Evolutionary conservation across 1,139 yeast species (phyloP).

Genomic region (Candida sojae): DNA sequence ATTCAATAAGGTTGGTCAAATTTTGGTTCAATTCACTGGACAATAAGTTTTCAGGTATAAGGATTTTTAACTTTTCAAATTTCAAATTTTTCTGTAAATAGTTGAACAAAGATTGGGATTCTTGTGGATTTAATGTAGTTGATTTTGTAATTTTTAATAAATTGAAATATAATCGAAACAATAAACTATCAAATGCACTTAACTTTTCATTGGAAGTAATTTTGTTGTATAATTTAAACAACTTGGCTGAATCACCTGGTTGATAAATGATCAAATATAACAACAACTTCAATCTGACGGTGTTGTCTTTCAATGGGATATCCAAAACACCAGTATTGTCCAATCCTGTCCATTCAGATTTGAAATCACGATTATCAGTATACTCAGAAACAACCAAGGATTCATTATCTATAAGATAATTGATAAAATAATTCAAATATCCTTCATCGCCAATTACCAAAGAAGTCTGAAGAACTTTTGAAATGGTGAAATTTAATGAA

Average conservation of each 20-base stretch:
- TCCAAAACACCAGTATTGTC: slow-evolving; percentile 14
- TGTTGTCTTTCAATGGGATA: slow-evolving; percentile 12
- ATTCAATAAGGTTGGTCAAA: slow-evolving; percentile 25
- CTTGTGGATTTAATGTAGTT: slow-evolving; percentile 22
- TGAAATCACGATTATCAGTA: slow-evolving; percentile 52
- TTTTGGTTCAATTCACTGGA: slow-evolving; percentile 26
- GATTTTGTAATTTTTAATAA: slow-evolving; percentile 26
- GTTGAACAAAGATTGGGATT: slow-evolving; percentile 28
- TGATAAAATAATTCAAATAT: slow-evolving; percentile 29
- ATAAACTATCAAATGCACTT: slow-evolving; percentile 24
- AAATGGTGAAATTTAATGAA: slow-evolving; percentile 32
- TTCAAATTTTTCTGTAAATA: slow-evolving; percentile 34
- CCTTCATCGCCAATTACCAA: slow-evolving; percentile 37
- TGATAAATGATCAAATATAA: slow-evolving; percentile 27
- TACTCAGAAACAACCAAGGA: slow-evolving; percentile 15
- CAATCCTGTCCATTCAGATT: slow-evolving; percentile 50
- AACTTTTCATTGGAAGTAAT: slow-evolving; percentile 19
- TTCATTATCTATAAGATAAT: slow-evolving; percentile 15
- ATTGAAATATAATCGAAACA: slow-evolving; percentile 26
- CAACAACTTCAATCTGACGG: slow-evolving; percentile 22
- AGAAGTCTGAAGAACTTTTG: slow-evolving; percentile 37
- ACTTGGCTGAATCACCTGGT: slow-evolving; percentile 14
- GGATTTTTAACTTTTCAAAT: slow-evolving; percentile 22
- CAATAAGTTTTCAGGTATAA: slow-evolving; percentile 14
- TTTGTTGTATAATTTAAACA: slow-evolving; percentile 29